A percentile compares a stretch with the other conserved stretches of the same genome.
phyloP scores from a whole-genome alignment of 345 rosid genomes.

The Rhodamnia argentea region DNA sequence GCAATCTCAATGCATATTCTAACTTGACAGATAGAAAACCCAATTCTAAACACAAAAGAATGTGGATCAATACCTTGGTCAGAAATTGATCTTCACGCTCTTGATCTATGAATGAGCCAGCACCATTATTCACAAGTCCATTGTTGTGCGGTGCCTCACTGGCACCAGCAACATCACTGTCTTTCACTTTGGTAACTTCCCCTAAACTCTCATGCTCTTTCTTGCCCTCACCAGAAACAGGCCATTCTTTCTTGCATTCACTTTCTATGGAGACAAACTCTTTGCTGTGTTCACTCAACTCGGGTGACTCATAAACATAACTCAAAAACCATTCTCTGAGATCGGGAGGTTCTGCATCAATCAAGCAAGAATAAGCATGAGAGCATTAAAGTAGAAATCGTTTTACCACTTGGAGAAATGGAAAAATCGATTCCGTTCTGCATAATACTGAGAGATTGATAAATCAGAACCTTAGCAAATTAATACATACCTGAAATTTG shows the following conservation, averaged over 20 bases:
- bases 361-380: background rate
- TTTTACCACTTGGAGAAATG: background rate
- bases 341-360: slow-evolving; percentile 36
- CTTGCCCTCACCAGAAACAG: background rate
- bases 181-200: background rate
- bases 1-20: too few species aligned
- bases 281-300: background rate
- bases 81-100: background rate
- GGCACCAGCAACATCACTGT: background rate
- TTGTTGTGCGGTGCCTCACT: background rate
- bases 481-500: slow-evolving; percentile 28
- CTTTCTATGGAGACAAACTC: background rate
- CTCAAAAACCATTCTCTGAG: slow-evolving; percentile 17
- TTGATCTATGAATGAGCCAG: background rate
- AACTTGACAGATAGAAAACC: background rate
- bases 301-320: slow-evolving; percentile 17
- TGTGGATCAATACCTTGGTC: slow-evolving; percentile 9
- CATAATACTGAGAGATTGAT: background rate
- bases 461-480: background rate
- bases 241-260: background rate
- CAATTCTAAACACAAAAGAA: background rate
- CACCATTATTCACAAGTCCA: background rate
- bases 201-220: background rate
- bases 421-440: background rate
- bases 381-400: background rate